Conservation (phyloP, 805 yeast genomes). For the Ogataea nakhonphanomensis region DNA sequence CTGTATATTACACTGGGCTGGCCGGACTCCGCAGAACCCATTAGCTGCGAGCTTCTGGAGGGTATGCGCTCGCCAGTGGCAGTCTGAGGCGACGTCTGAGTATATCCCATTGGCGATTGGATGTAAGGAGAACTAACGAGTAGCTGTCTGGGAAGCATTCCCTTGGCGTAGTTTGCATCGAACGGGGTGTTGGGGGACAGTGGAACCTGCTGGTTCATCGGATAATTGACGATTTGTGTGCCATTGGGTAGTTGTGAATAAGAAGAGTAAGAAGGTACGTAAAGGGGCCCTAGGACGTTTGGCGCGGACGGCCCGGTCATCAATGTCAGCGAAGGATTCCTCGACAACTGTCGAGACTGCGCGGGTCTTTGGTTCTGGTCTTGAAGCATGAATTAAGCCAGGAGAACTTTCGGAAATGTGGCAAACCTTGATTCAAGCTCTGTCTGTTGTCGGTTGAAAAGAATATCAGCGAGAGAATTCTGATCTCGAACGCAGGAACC, state of each 20-base stretch:
- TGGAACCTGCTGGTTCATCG: slow-evolving; percentile 17
- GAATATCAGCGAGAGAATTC: too few species aligned
- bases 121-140: slow-evolving; percentile 59
- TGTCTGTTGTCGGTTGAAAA: too few species aligned
- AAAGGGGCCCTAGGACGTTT: not conserved
- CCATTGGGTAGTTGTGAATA: slow-evolving; percentile 16
- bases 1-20: not conserved
- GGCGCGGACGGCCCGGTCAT: not conserved
- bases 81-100: slow-evolving; percentile 10
- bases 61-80: slow-evolving; percentile 7
- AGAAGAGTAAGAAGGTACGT: slow-evolving; percentile 2
- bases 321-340: slow-evolving; percentile 6
- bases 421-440: too few species aligned
- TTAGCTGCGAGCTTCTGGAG: not conserved
- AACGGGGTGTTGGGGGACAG: slow-evolving; percentile 50
- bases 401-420: not conserved
- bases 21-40: not conserved
- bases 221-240: slow-evolving; percentile 17
- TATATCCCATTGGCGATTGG: slow-evolving; percentile 33
- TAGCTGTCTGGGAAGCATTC: slow-evolving; percentile 61
- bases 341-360: slow-evolving; percentile 6
- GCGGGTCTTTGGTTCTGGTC: slow-evolving; percentile 6
- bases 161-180: slow-evolving; percentile 56
- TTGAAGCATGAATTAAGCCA: slow-evolving; percentile 3
- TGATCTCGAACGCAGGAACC: too few species aligned